These are phyloP conservation scores for Petunia axillaris DNA, from an alignment of 257 asterid species.

Conservation along the genomic window DNA sequence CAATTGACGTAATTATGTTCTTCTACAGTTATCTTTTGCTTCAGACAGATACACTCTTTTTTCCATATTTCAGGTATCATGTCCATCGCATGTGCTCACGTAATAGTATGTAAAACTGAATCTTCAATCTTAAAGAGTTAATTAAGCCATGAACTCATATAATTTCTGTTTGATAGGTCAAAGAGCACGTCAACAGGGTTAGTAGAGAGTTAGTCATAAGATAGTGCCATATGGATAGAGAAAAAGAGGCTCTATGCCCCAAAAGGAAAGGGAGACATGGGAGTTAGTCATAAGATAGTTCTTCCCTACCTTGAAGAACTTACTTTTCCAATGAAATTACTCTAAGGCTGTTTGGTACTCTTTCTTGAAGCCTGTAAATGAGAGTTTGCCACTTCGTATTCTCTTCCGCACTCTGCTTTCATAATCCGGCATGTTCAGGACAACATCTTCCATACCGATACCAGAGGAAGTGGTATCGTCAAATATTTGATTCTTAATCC, in stretches of 20 bases:
- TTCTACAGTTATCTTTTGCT: not conserved
- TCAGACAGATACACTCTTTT: not conserved
- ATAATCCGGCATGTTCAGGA: not conserved
- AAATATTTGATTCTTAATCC: not conserved
- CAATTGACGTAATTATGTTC: not conserved
- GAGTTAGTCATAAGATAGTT: not conserved
- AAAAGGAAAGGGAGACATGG: not conserved
- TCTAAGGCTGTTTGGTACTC: not conserved
- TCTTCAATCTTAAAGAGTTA: not conserved
- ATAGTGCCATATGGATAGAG: not conserved
- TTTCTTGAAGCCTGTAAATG: not conserved
- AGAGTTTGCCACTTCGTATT: not conserved
- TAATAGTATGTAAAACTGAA: not conserved
- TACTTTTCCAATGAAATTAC: not conserved
- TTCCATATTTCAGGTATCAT: not conserved
- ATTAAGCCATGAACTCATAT: not conserved
- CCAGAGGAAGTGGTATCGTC: constrained; percentile 1
- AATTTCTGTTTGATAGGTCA: constrained; percentile 10
- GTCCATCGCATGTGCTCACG: not conserved
- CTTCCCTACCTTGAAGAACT: not conserved
- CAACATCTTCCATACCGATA: not conserved
- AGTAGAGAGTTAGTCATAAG: not conserved
- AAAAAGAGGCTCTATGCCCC: constrained; percentile 1
- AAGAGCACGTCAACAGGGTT: not conserved
- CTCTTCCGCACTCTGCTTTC: not conserved